Evolutionary conservation across 768 basidiomycete species (phyloP), one percentile per base, ranked within the genome.

Genomic region (Rhizopogon roseolus): DNA sequence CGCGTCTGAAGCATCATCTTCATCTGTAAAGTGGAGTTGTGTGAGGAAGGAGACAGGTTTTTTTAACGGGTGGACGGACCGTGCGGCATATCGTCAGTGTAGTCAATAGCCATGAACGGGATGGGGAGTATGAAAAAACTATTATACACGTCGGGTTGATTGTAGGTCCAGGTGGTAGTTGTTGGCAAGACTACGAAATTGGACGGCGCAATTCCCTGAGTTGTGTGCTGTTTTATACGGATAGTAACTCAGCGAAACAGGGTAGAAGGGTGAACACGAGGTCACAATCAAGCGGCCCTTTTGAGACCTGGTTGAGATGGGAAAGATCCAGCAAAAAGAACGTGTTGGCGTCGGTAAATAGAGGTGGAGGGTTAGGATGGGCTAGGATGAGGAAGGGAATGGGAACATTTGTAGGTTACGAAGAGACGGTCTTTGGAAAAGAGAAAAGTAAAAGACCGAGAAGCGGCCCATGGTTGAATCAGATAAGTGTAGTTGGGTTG

Each of bases 161-260:
- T 56, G 34, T 36, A 55, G 67, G 55, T 58, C 65, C 50, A 56
- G 67, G 60, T 69, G 68, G 64, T 64, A 55, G 68, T 67, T 40
- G 69, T 71, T 71, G 68, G 60, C 62, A 69, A 67, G 69, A 62
- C 65, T 61, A 51, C 50, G 55, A 71, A 69, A 69, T 71, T 66
- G 68, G 62, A 67, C 64, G 69, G 65, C 59, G 69, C 62, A 70
- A 65, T 62, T 36, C 61, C 61, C 67, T 67, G 69, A 67, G 69
- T 67, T 69, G 66, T 69, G 71, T 69, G 69, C 60, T 59, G 58
- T 67, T 69, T 69, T 69, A 69, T 69, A 71, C 60, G 58, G 58
- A 70, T 70, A 71, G 63, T 69, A 69, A 69, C 68, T 69, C 68
- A 69, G 68, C 68, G 68, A 69, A 71, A 61, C 69, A 68, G 61